Conservation (phyloP, 257 asterid species). For the Plantago major region DNA sequence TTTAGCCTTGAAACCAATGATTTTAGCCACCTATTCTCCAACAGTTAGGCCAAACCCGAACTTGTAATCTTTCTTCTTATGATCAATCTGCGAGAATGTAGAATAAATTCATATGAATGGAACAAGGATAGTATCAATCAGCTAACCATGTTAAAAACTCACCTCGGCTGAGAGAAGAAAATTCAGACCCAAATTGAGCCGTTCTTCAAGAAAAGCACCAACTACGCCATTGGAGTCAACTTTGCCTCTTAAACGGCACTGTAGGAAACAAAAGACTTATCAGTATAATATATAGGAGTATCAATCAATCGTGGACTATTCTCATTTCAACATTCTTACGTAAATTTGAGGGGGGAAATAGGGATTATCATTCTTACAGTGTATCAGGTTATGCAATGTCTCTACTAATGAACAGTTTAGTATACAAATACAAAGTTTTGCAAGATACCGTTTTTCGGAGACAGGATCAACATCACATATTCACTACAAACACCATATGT, state of each 20-base stretch:
- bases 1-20: conserved; percentile 2
- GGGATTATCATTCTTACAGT: no score
- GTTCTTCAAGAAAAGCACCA: conserved; percentile 75
- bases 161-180: conserved; percentile 96
- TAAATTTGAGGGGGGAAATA: no score
- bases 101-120: conserved; percentile 8
- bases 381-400: no score
- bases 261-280: conserved; percentile 19
- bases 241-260: conserved; percentile 94
- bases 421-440: no score
- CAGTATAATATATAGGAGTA: neutral
- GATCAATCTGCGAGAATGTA: conserved; percentile 57
- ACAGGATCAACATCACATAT: no score
- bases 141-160: conserved; percentile 13
- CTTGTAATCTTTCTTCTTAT: conserved; percentile 76
- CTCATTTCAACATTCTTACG: neutral
- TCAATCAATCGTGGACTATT: neutral
- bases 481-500: no score
- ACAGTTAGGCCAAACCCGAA: conserved; percentile 77
- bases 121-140: neutral
- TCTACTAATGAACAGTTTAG: no score
- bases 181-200: conserved; percentile 80
- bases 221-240: conserved; percentile 79
- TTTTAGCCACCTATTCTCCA: conserved; percentile 48
- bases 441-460: no score